Evolutionary conservation across 2,329 filamentous ascomycete genomes (phyloP).

Genomic region (Aureobasidium subglaciale): DNA sequence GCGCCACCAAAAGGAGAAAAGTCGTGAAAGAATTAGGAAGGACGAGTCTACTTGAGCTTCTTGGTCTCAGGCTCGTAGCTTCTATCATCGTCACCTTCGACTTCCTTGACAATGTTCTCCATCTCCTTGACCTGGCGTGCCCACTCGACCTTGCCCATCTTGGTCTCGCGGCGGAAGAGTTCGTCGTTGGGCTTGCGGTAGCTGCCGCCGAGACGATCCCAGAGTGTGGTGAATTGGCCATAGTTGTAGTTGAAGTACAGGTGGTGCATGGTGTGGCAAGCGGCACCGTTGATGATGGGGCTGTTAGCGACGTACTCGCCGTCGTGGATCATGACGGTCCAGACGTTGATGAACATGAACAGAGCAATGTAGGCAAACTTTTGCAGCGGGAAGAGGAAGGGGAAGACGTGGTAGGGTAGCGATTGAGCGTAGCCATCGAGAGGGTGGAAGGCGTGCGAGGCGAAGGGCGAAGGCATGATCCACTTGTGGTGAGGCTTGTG

Average conservation of each 20-base stretch:
- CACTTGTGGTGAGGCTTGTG: constrained; percentile 99
- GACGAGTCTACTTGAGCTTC: constrained; percentile 31
- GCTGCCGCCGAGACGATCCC: constrained; percentile 80
- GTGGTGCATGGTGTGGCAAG: constrained; percentile 90
- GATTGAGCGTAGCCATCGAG: constrained; percentile 85
- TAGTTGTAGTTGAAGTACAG: constrained; percentile 87
- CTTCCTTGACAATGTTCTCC: constrained; percentile 67
- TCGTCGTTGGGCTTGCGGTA: constrained; percentile 81
- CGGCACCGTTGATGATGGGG: constrained; percentile 87
- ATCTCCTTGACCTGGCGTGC: constrained; percentile 68
- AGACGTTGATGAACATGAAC: constrained; percentile 91
- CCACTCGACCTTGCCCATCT: constrained; percentile 79
- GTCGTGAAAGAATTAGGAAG: neutral
- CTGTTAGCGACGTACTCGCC: constrained; percentile 90
- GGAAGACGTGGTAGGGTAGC: constrained; percentile 86
- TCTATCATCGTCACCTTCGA: constrained; percentile 53
- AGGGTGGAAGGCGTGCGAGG: constrained; percentile 90
- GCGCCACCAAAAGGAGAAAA: constrained; percentile 1
- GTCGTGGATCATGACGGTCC: constrained; percentile 94
- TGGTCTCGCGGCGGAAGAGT: constrained; percentile 75
- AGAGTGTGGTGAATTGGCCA: constrained; percentile 86
- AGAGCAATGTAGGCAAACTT: constrained; percentile 81
- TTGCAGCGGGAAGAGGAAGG: constrained; percentile 85
- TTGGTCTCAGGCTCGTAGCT: constrained; percentile 35
- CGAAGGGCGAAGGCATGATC: constrained; percentile 96